A percentile compares a stretch with the other conserved stretches of the same genome.
These are phyloP conservation scores for Periconia macrospinosa DNA, from an alignment of 2,329 filamentous ascomycete species.

Conservation along the genomic window DNA sequence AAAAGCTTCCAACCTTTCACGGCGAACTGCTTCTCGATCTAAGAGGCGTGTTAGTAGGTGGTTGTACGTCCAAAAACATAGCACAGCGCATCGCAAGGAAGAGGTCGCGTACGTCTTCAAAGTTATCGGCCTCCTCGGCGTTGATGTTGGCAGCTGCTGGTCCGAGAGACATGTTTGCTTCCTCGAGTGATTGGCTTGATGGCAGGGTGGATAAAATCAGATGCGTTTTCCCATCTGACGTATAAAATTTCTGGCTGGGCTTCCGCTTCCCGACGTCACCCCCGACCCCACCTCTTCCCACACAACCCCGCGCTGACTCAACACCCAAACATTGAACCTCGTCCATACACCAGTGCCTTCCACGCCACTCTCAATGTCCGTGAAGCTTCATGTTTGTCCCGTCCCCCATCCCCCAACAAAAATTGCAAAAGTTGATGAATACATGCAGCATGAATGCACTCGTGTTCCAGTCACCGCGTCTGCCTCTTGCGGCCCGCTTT, in stretches of 20 bases:
- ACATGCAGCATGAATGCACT: constrained; percentile 39
- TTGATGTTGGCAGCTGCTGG: constrained; percentile 36
- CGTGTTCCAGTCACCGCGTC: constrained; percentile 51
- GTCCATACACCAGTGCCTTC: constrained; percentile 7
- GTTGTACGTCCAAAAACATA: neutral
- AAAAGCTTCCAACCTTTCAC: constrained; percentile 72
- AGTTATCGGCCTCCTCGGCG: constrained; percentile 67
- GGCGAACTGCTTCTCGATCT: constrained; percentile 99
- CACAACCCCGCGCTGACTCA: constrained; percentile 37
- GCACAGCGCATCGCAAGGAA: constrained; percentile 10
- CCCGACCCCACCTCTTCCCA: constrained; percentile 7
- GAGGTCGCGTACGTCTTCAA: constrained; percentile 61
- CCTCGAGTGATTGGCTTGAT: neutral
- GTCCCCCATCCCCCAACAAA: neutral
- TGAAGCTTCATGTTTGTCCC: constrained; percentile 33
- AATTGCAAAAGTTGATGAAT: constrained; percentile 5
- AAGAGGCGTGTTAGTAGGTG: constrained; percentile 25
- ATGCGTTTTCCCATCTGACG: neutral
- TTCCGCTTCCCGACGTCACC: constrained; percentile 16
- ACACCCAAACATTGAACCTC: constrained; percentile 23
- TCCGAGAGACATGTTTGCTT: constrained; percentile 40
- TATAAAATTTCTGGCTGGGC: constrained; percentile 24
- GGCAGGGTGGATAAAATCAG: neutral
- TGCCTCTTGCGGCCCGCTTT: constrained; percentile 37
- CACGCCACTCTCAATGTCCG: constrained; percentile 36